phyloP scores from a whole-genome alignment of 2,329 filamentous ascomycete species.

The Hymenoscyphus occultus region DNA sequence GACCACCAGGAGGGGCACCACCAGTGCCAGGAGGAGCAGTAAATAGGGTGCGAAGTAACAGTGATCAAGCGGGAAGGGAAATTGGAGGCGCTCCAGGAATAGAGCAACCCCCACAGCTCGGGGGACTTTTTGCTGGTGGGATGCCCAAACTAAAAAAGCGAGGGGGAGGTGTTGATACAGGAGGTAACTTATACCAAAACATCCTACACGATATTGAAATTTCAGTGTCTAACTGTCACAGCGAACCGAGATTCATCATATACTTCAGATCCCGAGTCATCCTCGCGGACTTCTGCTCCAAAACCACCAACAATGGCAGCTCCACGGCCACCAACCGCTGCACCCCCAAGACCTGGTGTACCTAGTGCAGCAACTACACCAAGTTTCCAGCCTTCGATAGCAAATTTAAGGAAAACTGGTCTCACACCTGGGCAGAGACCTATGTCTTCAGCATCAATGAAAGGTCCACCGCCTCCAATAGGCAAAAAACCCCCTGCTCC shows the following conservation, averaged over 20 bases:
- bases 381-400: constrained; percentile 52
- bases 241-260: constrained; percentile 71
- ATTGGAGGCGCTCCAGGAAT: constrained; percentile 41
- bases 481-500: constrained; percentile 71
- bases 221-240: constrained; percentile 33
- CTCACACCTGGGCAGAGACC: constrained; percentile 52
- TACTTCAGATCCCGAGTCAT: constrained; percentile 74
- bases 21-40: constrained; percentile 59
- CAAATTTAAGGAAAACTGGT: constrained; percentile 58
- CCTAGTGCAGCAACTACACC: constrained; percentile 47
- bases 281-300: constrained; percentile 52
- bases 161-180: constrained; percentile 76
- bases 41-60: constrained; percentile 78
- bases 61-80: constrained; percentile 61
- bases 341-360: constrained; percentile 53
- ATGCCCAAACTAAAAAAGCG: constrained; percentile 94
- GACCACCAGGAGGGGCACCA: constrained; percentile 64
- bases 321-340: constrained; percentile 59
- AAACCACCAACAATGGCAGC: constrained; percentile 52
- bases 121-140: constrained; percentile 84
- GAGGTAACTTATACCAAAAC: constrained; percentile 43
- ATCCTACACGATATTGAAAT: background rate
- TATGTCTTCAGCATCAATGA: constrained; percentile 57
- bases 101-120: constrained; percentile 74
- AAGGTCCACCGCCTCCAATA: constrained; percentile 72